Evolutionary conservation across 768 basidiomycete genomes (phyloP).

Genomic region (Pilatotrama ljubarskyi): DNA sequence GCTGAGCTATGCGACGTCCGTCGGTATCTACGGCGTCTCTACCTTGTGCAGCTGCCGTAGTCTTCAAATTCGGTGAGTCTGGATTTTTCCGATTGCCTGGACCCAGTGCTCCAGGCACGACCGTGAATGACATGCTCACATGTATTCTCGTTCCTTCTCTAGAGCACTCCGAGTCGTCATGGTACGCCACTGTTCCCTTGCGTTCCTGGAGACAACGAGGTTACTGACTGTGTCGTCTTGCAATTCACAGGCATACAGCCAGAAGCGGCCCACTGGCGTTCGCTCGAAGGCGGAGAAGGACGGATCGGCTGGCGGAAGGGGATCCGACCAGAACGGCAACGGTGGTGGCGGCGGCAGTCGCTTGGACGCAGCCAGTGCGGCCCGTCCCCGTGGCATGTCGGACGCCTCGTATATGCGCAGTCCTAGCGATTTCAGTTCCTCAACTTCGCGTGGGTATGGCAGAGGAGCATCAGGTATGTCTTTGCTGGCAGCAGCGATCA

Average conservation of each 20-base stretch:
- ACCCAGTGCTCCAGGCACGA: conserved; percentile 7
- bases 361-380: conserved; percentile 35
- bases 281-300: conserved; percentile 53
- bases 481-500: background rate
- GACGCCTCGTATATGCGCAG: conserved; percentile 50
- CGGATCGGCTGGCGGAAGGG: conserved; percentile 25
- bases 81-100: background rate
- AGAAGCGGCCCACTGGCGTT: conserved; percentile 61
- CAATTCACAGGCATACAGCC: conserved; percentile 66
- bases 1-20: conserved; percentile 79
- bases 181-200: conserved; percentile 44
- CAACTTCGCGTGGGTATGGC: conserved; percentile 19
- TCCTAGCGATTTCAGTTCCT: conserved; percentile 22
- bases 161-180: conserved; percentile 84
- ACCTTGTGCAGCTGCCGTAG: conserved; percentile 87
- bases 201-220: conserved; percentile 4
- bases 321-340: conserved; percentile 22
- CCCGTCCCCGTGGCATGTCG: conserved; percentile 71
- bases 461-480: background rate
- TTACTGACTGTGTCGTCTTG: conserved; percentile 1
- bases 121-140: conserved; percentile 1
- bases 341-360: conserved; percentile 41
- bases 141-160: background rate
- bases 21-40: conserved; percentile 93
- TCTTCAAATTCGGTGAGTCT: conserved; percentile 79